A percentile compares a stretch with the other conserved stretches of the same genome.
These are phyloP conservation scores for Globisporangium parvum DNA, from an alignment of 352 stramenopile species.

Conservation along the genomic window DNA sequence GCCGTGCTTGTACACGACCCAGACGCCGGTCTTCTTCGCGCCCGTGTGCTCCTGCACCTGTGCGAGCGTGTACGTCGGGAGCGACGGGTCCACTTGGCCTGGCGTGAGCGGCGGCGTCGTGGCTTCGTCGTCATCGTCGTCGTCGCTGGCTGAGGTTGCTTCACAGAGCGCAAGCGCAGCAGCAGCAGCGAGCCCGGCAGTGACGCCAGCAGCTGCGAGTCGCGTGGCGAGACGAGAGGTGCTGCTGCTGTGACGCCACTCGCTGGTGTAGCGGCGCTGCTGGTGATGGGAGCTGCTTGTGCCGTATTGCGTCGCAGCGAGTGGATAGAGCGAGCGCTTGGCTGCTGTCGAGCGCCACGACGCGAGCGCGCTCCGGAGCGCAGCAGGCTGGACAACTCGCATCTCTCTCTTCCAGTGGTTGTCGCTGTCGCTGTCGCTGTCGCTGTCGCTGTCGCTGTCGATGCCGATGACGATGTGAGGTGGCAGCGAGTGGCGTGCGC, in stretches of 20 bases:
- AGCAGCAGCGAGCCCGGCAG: not conserved
- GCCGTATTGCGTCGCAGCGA: not conserved
- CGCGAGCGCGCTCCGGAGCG: constrained; percentile 7
- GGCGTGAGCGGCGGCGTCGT: constrained; percentile 4
- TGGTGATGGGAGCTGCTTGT: not conserved
- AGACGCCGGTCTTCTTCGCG: constrained; percentile 73
- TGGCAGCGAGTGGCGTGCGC: not conserved
- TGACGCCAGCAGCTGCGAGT: constrained; percentile 5
- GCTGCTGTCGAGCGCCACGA: not conserved
- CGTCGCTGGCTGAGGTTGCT: not conserved
- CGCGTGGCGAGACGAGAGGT: not conserved
- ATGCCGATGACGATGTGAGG: not conserved
- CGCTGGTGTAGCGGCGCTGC: not conserved
- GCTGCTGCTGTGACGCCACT: not conserved
- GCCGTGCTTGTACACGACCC: constrained; percentile 91
- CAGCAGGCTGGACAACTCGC: constrained; percentile 1
- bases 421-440: not conserved
- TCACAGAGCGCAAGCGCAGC: constrained; percentile 13
- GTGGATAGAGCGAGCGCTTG: constrained; percentile 1
- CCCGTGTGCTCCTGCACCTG: constrained; percentile 72
- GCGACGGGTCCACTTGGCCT: constrained; percentile 27
- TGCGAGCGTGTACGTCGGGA: constrained; percentile 64
- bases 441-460: not conserved
- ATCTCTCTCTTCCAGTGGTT: not conserved
- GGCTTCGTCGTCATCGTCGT: constrained; percentile 7